Base-by-base conservation (phyloP, 345 rosid genomes). In the Draba incana region DNA sequence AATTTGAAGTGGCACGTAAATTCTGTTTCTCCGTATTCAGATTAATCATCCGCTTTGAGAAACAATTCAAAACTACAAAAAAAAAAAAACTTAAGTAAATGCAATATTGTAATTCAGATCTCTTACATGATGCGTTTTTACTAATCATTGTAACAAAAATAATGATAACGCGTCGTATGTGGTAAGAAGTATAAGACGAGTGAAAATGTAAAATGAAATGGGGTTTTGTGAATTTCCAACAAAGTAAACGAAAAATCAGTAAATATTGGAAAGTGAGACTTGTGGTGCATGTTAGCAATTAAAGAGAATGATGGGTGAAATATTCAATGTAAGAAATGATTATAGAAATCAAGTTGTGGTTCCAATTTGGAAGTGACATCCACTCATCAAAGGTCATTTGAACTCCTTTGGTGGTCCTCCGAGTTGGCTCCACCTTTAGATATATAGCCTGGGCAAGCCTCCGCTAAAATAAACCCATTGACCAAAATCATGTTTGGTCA, bases 311-410 rank as follows among this genome's bases (percentile, higher is more conserved):
- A 44, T 55, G 2, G 42, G 24, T 4, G 14, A 39, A 28, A 50
- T 41, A 41, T 50, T 69, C 65, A 64, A 54, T 41, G 45, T 39
- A 51, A 66, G 27, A 59, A 66, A 66, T 66, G 72, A 59, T 51
- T 58, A 66, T 37, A 51, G 41, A 53, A 52, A 52, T 12, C 68
- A 66, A 59, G 62, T 66, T 37, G 72, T 67, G 68, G 38, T 67
- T 52, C 24, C 30, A 47, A 67, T 52, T 52, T 60, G 64, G 57
- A 60, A 45, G 63, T 67, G 73, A 53, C 73, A 67, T 74, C 73
- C 73, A 74, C 78, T 60, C 38, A 46, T 60, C 68, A 67, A 66
- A 59, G 13, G 45, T 52, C 68, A 60, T 67, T 60, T 53, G 46
- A 38, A 67, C 68, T 66, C 62, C 38, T 67, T 59, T 44, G 45